Evolutionary conservation across 2,329 filamentous ascomycete species (phyloP).

Genomic region (Fusarium penzigii): DNA sequence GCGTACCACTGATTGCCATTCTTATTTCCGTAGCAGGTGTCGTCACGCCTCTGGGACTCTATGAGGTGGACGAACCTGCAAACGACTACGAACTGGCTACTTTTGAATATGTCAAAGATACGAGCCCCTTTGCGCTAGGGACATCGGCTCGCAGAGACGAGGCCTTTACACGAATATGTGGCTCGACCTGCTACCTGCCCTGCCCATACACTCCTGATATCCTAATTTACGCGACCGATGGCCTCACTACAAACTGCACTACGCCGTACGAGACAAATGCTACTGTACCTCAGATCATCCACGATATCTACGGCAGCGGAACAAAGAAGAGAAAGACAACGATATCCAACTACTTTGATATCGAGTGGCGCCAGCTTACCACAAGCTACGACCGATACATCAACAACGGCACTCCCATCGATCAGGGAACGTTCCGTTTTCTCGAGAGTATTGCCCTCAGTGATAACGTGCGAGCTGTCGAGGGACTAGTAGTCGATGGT

Average conservation of each 20-base stretch:
- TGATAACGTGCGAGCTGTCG: conserved; percentile 35
- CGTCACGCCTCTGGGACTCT: conserved; percentile 47
- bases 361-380: conserved; percentile 36
- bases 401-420: conserved; percentile 34
- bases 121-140: conserved; percentile 39
- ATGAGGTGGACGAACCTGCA: conserved; percentile 32
- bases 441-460: conserved; percentile 33
- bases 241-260: conserved; percentile 15
- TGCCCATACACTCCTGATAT: conserved; percentile 25
- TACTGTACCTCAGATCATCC: conserved; percentile 29
- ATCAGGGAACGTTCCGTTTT: conserved; percentile 25
- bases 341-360: conserved; percentile 19
- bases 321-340: conserved; percentile 17
- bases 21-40: conserved; percentile 43
- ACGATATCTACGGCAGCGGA: conserved; percentile 21
- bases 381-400: conserved; percentile 18
- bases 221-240: conserved; percentile 25
- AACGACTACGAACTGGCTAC: neutral
- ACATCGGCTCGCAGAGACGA: conserved; percentile 36
- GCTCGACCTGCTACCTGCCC: conserved; percentile 22
- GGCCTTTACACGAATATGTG: conserved; percentile 24
- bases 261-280: conserved; percentile 16
- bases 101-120: conserved; percentile 42
- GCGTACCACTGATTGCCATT: conserved; percentile 29
- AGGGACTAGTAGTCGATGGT: conserved; percentile 46